Percentiles rank a stretch among this genome's conserved stretches.
Evolutionary conservation across 2,329 filamentous ascomycete genomes (phyloP).

Genomic region (Claviceps monticola): DNA sequence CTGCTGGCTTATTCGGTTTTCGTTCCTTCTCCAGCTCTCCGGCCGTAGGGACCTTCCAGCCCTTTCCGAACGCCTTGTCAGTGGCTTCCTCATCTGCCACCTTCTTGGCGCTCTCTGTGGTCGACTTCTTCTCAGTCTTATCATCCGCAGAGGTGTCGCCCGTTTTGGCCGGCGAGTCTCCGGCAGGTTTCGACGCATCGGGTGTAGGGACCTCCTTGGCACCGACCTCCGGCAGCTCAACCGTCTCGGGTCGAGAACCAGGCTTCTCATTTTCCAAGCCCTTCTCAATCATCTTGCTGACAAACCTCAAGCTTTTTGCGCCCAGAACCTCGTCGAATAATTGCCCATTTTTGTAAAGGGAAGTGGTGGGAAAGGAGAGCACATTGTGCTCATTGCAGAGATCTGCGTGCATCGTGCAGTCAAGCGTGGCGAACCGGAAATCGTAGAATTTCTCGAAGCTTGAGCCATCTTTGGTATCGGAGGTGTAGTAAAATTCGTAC

Average conservation of each 20-base stretch:
- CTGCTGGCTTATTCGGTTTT: slow-evolving; percentile 33
- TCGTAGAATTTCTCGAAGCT: slow-evolving; percentile 72
- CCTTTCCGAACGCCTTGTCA: slow-evolving; percentile 14
- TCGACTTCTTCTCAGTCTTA: slow-evolving; percentile 12
- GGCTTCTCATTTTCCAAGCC: slow-evolving; percentile 66
- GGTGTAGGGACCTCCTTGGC: slow-evolving; percentile 32
- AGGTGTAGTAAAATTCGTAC: slow-evolving; percentile 92
- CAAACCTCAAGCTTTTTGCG: slow-evolving; percentile 47
- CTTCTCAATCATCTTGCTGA: slow-evolving; percentile 62
- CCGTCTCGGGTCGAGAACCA: slow-evolving; percentile 56
- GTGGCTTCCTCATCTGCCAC: background rate
- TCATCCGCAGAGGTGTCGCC: slow-evolving; percentile 9
- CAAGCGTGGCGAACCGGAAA: slow-evolving; percentile 73
- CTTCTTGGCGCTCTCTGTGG: slow-evolving; percentile 17
- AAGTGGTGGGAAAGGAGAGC: slow-evolving; percentile 58
- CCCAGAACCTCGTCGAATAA: slow-evolving; percentile 50
- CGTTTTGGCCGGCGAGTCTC: slow-evolving; percentile 16
- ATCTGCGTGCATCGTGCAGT: slow-evolving; percentile 75
- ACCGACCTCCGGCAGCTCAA: slow-evolving; percentile 59
- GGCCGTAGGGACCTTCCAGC: slow-evolving; percentile 18
- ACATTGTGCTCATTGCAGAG: slow-evolving; percentile 59
- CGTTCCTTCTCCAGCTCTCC: slow-evolving; percentile 17
- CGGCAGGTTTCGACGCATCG: slow-evolving; percentile 13
- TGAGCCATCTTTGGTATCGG: slow-evolving; percentile 49
- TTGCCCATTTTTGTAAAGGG: slow-evolving; percentile 68